phyloP scores from a whole-genome alignment of 139 green algal genomes.

The Diplosphaera chodatii region DNA sequence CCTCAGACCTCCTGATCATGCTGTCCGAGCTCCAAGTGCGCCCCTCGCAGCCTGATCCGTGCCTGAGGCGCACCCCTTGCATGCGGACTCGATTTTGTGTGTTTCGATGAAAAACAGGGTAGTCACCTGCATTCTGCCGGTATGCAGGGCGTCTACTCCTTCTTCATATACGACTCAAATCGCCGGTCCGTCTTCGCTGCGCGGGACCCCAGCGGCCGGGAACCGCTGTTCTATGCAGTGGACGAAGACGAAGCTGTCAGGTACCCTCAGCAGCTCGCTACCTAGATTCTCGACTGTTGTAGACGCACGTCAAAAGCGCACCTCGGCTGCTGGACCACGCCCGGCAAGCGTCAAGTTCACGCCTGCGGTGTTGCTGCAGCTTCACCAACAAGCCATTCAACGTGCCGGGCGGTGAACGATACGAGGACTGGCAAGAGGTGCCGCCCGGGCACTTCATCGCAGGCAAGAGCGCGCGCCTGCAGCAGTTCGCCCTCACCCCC shows the following conservation, averaged over 20 bases:
- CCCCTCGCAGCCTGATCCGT: too few species aligned
- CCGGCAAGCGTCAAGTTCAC: too few species aligned
- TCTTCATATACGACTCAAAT: slow-evolving; percentile 58
- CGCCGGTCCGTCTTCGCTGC: slow-evolving; percentile 59
- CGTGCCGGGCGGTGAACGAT: slow-evolving; percentile 8
- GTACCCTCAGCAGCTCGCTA: too few species aligned
- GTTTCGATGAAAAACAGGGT: not conserved
- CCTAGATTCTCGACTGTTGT: too few species aligned
- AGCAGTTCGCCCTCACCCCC: slow-evolving; percentile 70
- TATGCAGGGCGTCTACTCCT: slow-evolving; percentile 63
- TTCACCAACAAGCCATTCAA: slow-evolving; percentile 13
- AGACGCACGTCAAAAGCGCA: too few species aligned
- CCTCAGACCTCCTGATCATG: slow-evolving; percentile 49
- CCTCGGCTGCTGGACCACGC: too few species aligned
- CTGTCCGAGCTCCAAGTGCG: slow-evolving; percentile 67
- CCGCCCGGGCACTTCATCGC: slow-evolving; percentile 60
- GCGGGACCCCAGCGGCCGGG: slow-evolving; percentile 33
- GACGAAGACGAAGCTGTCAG: slow-evolving; percentile 37
- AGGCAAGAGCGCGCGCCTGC: slow-evolving; percentile 31
- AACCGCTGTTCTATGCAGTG: slow-evolving; percentile 51
- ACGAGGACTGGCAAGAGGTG: slow-evolving; percentile 49
- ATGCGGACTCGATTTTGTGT: too few species aligned
- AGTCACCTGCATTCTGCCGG: too few species aligned
- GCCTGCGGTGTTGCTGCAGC: too few species aligned
- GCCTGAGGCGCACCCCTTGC: too few species aligned